These are phyloP conservation scores for Houttuynia cordata DNA, from an alignment of 164 flowering plant genomes.

Conservation along the genomic window DNA sequence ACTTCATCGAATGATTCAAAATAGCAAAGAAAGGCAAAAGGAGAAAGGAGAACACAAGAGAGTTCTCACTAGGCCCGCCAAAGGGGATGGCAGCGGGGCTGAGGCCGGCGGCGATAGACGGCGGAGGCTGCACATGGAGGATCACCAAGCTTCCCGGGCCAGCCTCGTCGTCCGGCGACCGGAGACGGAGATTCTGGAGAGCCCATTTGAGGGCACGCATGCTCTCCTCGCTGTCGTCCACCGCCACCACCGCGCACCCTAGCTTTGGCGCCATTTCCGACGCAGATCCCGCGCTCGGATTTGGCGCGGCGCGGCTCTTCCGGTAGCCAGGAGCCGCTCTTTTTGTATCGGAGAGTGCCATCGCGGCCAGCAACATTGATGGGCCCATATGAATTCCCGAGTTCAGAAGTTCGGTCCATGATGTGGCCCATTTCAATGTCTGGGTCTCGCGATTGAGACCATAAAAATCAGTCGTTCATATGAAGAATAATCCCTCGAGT, in stretches of 20 bases:
- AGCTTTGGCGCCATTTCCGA: constrained; percentile 16
- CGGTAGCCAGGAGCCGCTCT: no score
- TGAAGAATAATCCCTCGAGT: no score
- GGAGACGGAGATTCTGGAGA: constrained; percentile 52
- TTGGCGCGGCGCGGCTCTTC: no score
- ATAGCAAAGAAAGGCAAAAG: neutral
- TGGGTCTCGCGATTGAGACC: no score
- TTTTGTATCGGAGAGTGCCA: no score
- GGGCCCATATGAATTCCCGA: no score
- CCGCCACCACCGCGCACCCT: constrained; percentile 52
- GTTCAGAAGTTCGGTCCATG: no score
- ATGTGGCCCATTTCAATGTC: no score
- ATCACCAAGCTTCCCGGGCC: constrained; percentile 24
- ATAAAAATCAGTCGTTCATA: no score
- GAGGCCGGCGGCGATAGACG: constrained; percentile 52
- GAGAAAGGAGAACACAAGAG: neutral
- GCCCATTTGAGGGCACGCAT: constrained; percentile 74
- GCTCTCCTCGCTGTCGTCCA: constrained; percentile 82
- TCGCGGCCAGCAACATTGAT: no score
- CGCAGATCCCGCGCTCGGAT: neutral
- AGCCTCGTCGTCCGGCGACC: constrained; percentile 10
- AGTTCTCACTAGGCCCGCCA: constrained; percentile 61
- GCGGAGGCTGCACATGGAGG: constrained; percentile 58
- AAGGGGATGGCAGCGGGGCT: constrained; percentile 75
- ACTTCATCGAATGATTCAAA: neutral